Conservation (phyloP, 1,139 yeast species). For the Scheffersomyces parashehatae region DNA sequence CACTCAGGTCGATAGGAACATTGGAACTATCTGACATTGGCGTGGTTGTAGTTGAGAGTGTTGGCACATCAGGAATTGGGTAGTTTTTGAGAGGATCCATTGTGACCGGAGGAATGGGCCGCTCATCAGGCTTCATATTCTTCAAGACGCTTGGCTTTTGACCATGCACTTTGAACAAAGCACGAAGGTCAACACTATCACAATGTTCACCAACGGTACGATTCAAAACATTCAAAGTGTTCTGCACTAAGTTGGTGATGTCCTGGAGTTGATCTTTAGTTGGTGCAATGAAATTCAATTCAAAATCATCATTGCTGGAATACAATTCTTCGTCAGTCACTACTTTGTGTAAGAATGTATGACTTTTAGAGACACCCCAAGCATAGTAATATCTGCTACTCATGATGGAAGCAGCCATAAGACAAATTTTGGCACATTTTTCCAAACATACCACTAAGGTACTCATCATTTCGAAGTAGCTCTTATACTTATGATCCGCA, state of each 20-base stretch:
- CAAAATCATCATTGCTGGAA: background rate
- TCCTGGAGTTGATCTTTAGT: constrained; percentile 1
- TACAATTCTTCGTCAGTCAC: constrained; percentile 8
- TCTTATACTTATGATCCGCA: background rate
- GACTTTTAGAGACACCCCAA: constrained; percentile 11
- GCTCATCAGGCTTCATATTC: background rate
- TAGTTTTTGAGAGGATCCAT: background rate
- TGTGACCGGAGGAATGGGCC: no score
- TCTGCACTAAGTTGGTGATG: background rate
- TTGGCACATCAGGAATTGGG: background rate
- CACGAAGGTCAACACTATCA: background rate
- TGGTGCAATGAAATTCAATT: background rate
- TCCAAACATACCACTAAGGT: background rate
- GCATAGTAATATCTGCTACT: constrained; percentile 10
- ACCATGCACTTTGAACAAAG: constrained; percentile 1
- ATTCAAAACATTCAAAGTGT: background rate
- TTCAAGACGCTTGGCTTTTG: background rate
- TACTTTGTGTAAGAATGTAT: constrained; percentile 7
- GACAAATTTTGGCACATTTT: background rate
- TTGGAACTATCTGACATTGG: background rate
- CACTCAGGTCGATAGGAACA: background rate
- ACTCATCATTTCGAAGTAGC: background rate
- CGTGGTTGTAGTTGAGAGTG: background rate
- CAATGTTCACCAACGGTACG: constrained; percentile 1
- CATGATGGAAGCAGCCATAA: background rate